A percentile compares a stretch with the other conserved stretches of the same genome.
Evolutionary conservation across 2,329 filamentous ascomycete species (phyloP).

Genomic region (Sclerotinia spermophila): DNA sequence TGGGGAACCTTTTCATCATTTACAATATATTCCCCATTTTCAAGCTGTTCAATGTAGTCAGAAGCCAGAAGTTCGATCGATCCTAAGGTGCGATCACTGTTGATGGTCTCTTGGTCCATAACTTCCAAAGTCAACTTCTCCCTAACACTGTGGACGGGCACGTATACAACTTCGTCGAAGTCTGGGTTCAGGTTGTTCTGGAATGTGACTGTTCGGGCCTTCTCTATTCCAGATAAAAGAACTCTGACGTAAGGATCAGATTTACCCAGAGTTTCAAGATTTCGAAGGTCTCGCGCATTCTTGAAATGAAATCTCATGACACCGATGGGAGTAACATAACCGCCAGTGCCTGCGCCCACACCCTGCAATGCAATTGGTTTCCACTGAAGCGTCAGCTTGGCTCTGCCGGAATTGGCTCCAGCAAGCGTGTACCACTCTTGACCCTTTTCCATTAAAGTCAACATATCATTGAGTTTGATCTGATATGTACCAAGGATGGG

Average conservation of each 20-base stretch:
- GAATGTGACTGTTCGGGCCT: conserved; percentile 89
- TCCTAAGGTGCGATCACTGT: conserved; percentile 85
- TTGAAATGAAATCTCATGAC: conserved; percentile 93
- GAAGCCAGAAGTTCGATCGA: conserved; percentile 70
- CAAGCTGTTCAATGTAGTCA: conserved; percentile 75
- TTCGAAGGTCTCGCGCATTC: conserved; percentile 76
- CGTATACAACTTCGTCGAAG: conserved; percentile 93
- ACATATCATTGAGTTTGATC: conserved; percentile 90
- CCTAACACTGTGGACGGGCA: conserved; percentile 79
- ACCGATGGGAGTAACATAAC: conserved; percentile 90
- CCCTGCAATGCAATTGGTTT: conserved; percentile 88
- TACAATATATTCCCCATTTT: conserved; percentile 75
- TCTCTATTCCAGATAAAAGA: conserved; percentile 83
- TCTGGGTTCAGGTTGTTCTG: conserved; percentile 93
- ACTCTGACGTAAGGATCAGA: conserved; percentile 93
- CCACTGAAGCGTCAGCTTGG: conserved; percentile 91
- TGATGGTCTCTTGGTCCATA: conserved; percentile 92
- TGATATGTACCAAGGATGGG: conserved; percentile 88
- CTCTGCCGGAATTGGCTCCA: conserved; percentile 76
- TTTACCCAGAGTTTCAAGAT: conserved; percentile 92
- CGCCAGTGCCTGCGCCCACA: conserved; percentile 70
- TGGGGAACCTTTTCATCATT: conserved; percentile 70
- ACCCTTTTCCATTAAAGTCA: conserved; percentile 85
- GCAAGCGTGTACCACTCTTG: conserved; percentile 94
- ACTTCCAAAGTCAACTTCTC: conserved; percentile 88